Evolutionary conservation across 2,329 filamentous ascomycete genomes (phyloP), one percentile per base, ranked within the genome.

Genomic region (Aspergillus latus): DNA sequence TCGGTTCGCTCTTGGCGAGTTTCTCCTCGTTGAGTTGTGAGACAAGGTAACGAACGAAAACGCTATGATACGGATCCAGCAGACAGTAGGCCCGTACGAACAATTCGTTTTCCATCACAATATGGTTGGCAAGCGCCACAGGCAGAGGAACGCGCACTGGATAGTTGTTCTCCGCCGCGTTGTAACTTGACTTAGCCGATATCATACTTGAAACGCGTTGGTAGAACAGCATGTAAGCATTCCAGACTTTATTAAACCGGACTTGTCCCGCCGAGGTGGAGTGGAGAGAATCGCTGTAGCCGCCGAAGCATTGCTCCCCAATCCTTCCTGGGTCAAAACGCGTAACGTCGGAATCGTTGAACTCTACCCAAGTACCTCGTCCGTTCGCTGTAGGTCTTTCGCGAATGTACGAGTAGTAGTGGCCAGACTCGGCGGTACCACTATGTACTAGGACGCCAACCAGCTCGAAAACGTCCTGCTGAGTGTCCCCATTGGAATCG

Each of bases 141-240:
- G 81, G 78, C 37, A 84, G 66, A 1, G 74, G 64, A 5, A 81
- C 74, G 50, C 75, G 79, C 9, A 78, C 73, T 7, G 79, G 76
- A n/a, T 82, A 76, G 44, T 80, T 75, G 47, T 85, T 66, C 28
- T 75, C 75, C 1, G 65, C 63, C 8, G 70, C 62, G 50, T 76
- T 69, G 63, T 85, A 75, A 1, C 72, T 65, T 29, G 80, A 73
- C 63, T 84, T 80, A 57, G 84, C 81, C 13, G 73, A 72, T 15
- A 79, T 77, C 54, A 92, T 79, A 4, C 84, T 84, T 0, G 87
- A 87, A 3, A 86, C 84, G 48, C 94, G 86, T 71, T 97, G 89
- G 71, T 99, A 99, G 72, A 99, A 97, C 7, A 99, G 82, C 90
- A 99, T 97, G 72, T 99, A 99, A 10, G 93, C 94, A 70, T 91